Base-by-base conservation (phyloP, 495 filamentous ascomycete genomes). In the Xylaria cubensis region DNA sequence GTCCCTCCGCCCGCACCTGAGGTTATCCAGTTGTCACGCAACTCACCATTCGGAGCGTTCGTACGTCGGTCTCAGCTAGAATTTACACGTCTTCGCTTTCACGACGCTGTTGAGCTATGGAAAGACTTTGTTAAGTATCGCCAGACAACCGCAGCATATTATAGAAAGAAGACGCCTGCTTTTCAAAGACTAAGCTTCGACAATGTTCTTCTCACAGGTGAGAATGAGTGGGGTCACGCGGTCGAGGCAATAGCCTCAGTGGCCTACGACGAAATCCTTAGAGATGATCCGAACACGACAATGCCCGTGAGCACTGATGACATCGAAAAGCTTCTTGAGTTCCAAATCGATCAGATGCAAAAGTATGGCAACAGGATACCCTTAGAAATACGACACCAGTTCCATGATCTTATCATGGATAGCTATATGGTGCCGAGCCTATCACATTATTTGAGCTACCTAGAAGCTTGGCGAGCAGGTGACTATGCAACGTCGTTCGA, bases 401-500 rank as follows among this genome's bases (percentile, higher is more conserved):
- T 97, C 65, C 88, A 86, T 51, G 80, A 83, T 46, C 89, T 97
- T 78, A 79, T 97, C 12, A 85, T 88, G 42, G 88, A 89, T 7
- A 89, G 89, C 42, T 86, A 90, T 39, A 85, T 89, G 42, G 82
- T 92, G 24, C 93, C 94, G 7, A 92, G 89, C 64, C 81, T 95
- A 50, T 87, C 89, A 3, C 91, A 97, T 74, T 97, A 97, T 72
- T 84, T 97, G 8, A 86, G 92, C 72, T 98, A 95, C 80, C 88
- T 97, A 46, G 94, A 99, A 78, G 88, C 94, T 7, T 98, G 94
- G 96, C 88, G 90, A 72, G 89, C 94, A 13, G 97, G 97, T 0
- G 95, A 98, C 80, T 97, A 95, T 77, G 88, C 93, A 15, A 91
- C 91, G 0, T 91, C 95, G 0, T 95, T 98, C 79, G 95, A 99